Evolutionary conservation across 2,329 filamentous ascomycete species (phyloP).

Genomic region (Emergomyces orientalis): DNA sequence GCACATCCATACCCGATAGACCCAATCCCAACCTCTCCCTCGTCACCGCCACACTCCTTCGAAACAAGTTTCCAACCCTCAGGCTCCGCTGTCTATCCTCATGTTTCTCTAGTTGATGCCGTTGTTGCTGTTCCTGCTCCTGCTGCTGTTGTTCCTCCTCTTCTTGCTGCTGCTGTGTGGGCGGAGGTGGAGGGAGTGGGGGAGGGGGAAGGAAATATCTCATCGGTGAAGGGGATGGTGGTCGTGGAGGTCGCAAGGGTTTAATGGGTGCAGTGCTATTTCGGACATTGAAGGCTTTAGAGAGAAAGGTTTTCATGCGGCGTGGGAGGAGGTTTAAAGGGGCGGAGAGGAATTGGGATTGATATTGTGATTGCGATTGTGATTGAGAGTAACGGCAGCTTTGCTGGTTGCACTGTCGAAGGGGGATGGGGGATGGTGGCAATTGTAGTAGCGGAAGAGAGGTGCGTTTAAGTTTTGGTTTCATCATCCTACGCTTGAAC

Average conservation of each 20-base stretch:
- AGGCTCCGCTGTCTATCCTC: neutral
- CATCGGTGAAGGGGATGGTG: conserved; percentile 1
- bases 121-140: neutral
- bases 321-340: neutral
- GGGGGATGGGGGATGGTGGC: neutral
- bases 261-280: neutral
- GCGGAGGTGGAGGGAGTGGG: neutral
- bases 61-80: neutral
- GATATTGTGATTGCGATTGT: neutral
- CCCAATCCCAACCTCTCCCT: conserved; percentile 1
- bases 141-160: neutral
- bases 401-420: neutral
- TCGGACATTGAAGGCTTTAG: neutral
- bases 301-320: neutral
- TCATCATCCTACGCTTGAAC: neutral
- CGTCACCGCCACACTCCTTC: neutral
- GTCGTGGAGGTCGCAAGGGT: neutral
- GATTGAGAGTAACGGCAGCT: neutral
- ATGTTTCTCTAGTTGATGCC: neutral
- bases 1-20: neutral
- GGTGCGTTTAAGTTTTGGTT: neutral
- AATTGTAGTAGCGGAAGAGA: neutral
- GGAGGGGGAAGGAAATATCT: neutral
- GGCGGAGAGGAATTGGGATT: neutral
- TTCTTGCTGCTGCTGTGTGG: conserved; percentile 19